phyloP scores from a whole-genome alignment of 352 stramenopile species.

The Pythium scleroteichum region DNA sequence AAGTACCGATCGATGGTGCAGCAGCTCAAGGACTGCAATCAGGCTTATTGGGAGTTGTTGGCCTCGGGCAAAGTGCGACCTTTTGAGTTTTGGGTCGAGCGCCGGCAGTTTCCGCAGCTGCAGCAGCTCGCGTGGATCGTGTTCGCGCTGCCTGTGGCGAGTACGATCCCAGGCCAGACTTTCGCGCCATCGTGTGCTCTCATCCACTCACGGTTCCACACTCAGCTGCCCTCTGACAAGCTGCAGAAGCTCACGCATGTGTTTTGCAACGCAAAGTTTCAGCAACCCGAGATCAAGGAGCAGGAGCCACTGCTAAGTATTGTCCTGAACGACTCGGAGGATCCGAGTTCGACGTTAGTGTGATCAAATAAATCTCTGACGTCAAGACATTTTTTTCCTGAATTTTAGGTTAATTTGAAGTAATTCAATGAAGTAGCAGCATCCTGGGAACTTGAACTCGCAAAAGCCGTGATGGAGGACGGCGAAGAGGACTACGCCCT shows the following conservation, averaged over 20 bases:
- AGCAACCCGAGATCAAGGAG: slow-evolving; percentile 26
- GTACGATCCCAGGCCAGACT: slow-evolving; percentile 33
- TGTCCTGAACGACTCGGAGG: slow-evolving; percentile 24
- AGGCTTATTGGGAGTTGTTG: slow-evolving; percentile 56
- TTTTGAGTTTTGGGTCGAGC: slow-evolving; percentile 64
- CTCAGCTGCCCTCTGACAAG: slow-evolving; percentile 40
- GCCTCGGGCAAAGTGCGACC: slow-evolving; percentile 43
- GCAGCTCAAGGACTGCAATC: slow-evolving; percentile 57
- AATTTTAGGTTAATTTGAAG: slow-evolving; percentile 4
- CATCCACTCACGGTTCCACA: slow-evolving; percentile 48
- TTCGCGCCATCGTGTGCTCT: slow-evolving; percentile 36
- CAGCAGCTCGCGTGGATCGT: slow-evolving; percentile 59
- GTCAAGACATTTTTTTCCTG: no score
- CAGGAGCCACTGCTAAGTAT: slow-evolving; percentile 25
- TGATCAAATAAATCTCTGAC: no score
- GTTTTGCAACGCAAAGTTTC: slow-evolving; percentile 53
- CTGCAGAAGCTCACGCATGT: slow-evolving; percentile 63
- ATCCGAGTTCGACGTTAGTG: slow-evolving; percentile 24
- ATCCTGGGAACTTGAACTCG: slow-evolving; percentile 8
- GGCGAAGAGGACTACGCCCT: slow-evolving; percentile 21
- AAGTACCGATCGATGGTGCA: slow-evolving; percentile 51
- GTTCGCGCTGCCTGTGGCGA: slow-evolving; percentile 56
- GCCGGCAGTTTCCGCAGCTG: slow-evolving; percentile 55
- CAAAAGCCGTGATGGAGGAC: slow-evolving; percentile 17
- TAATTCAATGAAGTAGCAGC: slow-evolving; percentile 15